Evolutionary conservation across 1,284 basidiomycete genomes (phyloP), one percentile per base, ranked within the genome.

Genomic region (Apiotrichum montevideense): DNA sequence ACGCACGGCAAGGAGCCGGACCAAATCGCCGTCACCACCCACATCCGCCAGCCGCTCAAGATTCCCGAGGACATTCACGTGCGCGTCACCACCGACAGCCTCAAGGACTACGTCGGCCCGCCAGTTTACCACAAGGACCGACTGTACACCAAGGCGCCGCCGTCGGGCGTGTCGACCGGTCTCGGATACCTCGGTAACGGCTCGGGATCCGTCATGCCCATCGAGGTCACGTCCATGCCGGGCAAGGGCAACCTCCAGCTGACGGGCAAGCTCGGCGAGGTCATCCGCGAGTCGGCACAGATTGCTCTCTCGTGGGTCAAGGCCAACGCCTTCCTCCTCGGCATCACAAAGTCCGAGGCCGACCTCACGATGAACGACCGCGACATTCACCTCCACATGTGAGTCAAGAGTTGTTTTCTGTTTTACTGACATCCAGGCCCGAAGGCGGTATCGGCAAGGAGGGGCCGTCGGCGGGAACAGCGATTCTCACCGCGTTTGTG

Each of bases 401-500:
- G 51, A 41, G 47, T 50, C 39, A 29, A 29, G 29, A 29, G 29
- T 29, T 29, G 29, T 3, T 29, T 29, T 29, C 29, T 14, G 3
- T 6, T 8, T 41, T 21, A 39, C 55, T 55, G 49, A 57, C 39
- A 29, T 42, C 10, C 53, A 72, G 70, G 69, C 92, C 93, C 0
- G 93, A 96, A 73, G 95, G 95, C 5, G 90, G 89, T 58, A 90
- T 98, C 61, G 95, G 95, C 50, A 99, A 98, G 79, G 95, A 98
- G 69, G 95, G 95, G 0, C 95, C 95, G 0, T 92, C 89, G 64
- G 95, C 95, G 0, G 95, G 95, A 49, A 96, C 92, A 2, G 95
- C 95, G 0, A 87, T 98, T 47, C 74, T 94, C 51, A 86, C 88
- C 39, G 93, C 93, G 1, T 88, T 97, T 67, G 90, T 97, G 21